phyloP scores from a whole-genome alignment of 2,329 filamentous ascomycete species.

The Bipolaris zeicola region DNA sequence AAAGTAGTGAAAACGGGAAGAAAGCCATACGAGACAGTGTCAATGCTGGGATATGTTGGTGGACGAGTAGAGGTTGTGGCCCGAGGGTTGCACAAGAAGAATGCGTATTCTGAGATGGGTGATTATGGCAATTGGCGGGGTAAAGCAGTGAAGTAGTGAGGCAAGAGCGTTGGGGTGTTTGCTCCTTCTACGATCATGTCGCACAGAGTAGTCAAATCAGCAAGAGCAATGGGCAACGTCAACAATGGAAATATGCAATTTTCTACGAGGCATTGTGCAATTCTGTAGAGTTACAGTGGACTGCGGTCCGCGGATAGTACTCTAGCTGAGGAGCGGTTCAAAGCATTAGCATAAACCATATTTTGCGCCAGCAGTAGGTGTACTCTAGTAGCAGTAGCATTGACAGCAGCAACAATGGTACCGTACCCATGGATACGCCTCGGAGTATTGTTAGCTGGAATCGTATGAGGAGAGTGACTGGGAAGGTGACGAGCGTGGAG shows the following conservation, averaged over 20 bases:
- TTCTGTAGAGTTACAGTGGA: not conserved
- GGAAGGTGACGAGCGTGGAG: too few relatives aligned
- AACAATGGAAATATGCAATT: not conserved
- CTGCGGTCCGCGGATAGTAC: too few relatives aligned
- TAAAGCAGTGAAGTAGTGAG: not conserved
- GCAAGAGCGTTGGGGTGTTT: slow-evolving; percentile 7
- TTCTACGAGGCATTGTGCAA: not conserved
- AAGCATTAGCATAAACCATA: too few relatives aligned
- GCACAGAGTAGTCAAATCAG: not conserved
- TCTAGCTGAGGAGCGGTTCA: too few relatives aligned
- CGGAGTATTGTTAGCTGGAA: too few relatives aligned
- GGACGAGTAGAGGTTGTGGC: slow-evolving; percentile 31
- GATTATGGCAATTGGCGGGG: not conserved
- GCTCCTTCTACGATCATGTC: slow-evolving; percentile 10
- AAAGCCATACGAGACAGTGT: slow-evolving; percentile 49
- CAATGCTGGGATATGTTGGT: slow-evolving; percentile 46
- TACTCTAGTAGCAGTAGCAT: too few relatives aligned
- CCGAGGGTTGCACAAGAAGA: slow-evolving; percentile 29
- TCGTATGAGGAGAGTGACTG: not conserved
- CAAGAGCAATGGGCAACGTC: not conserved
- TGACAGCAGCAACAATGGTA: too few relatives aligned
- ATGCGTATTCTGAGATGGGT: slow-evolving; percentile 8
- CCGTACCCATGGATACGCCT: too few relatives aligned
- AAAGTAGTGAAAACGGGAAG: slow-evolving; percentile 43
- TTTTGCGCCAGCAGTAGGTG: too few relatives aligned